Evolutionary conservation across 257 asterid species (phyloP).

Genomic region (Sherardia arvensis): DNA sequence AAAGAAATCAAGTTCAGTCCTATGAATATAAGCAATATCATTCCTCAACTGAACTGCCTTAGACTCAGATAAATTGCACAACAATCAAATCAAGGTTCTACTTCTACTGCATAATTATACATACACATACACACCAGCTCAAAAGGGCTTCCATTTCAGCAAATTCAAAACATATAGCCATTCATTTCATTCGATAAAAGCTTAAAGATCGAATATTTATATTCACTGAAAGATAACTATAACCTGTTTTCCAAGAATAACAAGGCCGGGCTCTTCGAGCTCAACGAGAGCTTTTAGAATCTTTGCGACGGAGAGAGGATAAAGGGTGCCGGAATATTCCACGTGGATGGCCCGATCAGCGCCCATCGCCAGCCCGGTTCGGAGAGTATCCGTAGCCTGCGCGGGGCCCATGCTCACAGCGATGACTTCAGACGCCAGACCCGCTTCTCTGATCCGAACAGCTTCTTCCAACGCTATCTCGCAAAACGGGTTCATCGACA

Average conservation of each 20-base stretch:
- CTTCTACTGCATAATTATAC: not conserved
- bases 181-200: not conserved
- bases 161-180: not conserved
- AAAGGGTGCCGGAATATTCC: constrained; percentile 47
- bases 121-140: not conserved
- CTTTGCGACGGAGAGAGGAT: constrained; percentile 84
- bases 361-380: constrained; percentile 99
- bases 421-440: constrained; percentile 83
- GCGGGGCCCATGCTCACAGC: constrained; percentile 81
- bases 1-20: not conserved
- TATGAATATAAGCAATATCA: too few species aligned
- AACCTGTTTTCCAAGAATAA: constrained; percentile 94
- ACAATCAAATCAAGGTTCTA: not conserved
- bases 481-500: constrained; percentile 98
- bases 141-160: not conserved
- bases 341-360: constrained; percentile 95
- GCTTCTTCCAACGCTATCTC: constrained; percentile 96
- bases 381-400: constrained; percentile 69
- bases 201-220: not conserved
- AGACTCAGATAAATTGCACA: not conserved
- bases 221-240: not conserved
- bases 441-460: constrained; percentile 67
- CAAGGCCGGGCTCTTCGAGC: constrained; percentile 70
- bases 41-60: not conserved
- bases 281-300: constrained; percentile 77